Evolutionary conservation across 1,284 basidiomycete genomes (phyloP).

Genomic region (Trichosporon asahii): DNA sequence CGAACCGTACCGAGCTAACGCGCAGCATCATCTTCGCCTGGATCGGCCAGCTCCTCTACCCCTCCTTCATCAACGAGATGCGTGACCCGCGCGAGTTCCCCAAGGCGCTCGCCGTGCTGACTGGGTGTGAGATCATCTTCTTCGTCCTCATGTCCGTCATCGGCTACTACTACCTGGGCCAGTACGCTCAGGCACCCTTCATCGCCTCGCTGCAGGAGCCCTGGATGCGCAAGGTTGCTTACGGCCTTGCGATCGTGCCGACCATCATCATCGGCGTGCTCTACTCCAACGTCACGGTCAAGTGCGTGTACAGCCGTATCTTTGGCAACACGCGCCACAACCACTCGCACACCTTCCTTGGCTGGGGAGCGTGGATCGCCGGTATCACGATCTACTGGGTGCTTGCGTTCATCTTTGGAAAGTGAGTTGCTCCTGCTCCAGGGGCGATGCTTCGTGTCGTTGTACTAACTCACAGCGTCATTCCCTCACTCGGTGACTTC

Average conservation of each 20-base stretch:
- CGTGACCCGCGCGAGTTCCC: constrained; percentile 59
- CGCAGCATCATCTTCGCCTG: constrained; percentile 54
- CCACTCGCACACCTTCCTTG: constrained; percentile 59
- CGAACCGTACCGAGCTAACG: not conserved
- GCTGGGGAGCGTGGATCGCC: constrained; percentile 60
- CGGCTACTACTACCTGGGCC: constrained; percentile 56
- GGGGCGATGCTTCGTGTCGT: no score
- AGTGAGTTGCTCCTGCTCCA: constrained; percentile 33
- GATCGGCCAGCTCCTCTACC: constrained; percentile 59
- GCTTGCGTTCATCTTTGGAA: constrained; percentile 61
- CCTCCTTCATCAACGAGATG: constrained; percentile 46
- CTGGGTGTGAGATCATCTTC: constrained; percentile 59
- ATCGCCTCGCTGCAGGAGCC: constrained; percentile 43
- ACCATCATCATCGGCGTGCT: constrained; percentile 44
- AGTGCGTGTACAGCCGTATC: constrained; percentile 49
- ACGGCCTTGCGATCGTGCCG: constrained; percentile 42
- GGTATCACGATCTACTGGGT: constrained; percentile 61
- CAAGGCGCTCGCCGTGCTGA: constrained; percentile 54
- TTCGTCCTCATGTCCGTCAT: constrained; percentile 63
- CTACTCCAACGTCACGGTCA: constrained; percentile 43
- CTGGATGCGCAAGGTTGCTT: constrained; percentile 57
- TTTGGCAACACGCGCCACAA: constrained; percentile 55
- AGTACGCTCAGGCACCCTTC: constrained; percentile 47
- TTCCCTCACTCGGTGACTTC: constrained; percentile 55
- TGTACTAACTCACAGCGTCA: constrained; percentile 8